phyloP scores from a whole-genome alignment of 2,329 filamentous ascomycete genomes.

The Penicillium sp. region DNA sequence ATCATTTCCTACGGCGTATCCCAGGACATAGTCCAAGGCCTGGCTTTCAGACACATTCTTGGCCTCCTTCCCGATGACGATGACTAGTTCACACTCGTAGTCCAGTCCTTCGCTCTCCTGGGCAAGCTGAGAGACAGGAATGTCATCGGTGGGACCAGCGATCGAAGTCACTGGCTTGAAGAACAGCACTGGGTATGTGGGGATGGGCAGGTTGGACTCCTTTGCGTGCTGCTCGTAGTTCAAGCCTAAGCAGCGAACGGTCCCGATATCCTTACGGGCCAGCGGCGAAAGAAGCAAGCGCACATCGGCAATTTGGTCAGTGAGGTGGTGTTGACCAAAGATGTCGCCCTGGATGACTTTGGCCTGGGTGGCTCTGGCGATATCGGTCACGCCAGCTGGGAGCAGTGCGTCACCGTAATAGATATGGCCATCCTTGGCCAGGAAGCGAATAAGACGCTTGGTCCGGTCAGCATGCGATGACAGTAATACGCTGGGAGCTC shows the following conservation, averaged over 20 bases:
- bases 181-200: conserved; percentile 70
- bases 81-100: conserved; percentile 77
- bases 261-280: conserved; percentile 60
- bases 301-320: conserved; percentile 57
- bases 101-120: conserved; percentile 67
- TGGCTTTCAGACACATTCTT: conserved; percentile 62
- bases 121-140: conserved; percentile 63
- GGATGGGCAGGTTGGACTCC: conserved; percentile 66
- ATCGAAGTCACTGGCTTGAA: conserved; percentile 68
- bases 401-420: conserved; percentile 75
- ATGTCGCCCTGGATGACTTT: conserved; percentile 64
- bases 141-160: conserved; percentile 61
- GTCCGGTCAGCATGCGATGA: conserved; percentile 6
- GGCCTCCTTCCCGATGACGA: conserved; percentile 67
- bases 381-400: conserved; percentile 57
- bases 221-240: conserved; percentile 71
- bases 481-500: too few relatives aligned
- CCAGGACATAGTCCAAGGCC: conserved; percentile 70
- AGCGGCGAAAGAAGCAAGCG: conserved; percentile 61
- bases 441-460: conserved; percentile 70
- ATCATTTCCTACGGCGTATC: conserved; percentile 74
- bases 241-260: conserved; percentile 66
- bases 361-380: conserved; percentile 60
- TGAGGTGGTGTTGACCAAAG: conserved; percentile 63
- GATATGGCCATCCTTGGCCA: conserved; percentile 65